Base-by-base conservation (phyloP, 1,284 basidiomycete genomes). In the Cryptococcus wingfieldii region DNA sequence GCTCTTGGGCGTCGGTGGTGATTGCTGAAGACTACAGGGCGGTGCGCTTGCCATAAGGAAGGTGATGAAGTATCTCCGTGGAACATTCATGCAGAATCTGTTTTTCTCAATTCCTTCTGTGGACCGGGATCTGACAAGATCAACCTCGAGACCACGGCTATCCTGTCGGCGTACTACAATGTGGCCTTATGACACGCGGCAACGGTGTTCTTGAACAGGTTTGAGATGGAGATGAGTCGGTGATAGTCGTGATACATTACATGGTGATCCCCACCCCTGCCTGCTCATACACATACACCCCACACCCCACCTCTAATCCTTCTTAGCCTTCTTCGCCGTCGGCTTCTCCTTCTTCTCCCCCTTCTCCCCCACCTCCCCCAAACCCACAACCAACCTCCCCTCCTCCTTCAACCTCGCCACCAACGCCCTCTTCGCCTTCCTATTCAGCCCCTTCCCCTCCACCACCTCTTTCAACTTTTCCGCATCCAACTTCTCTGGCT, bases 361-460 rank as follows among this genome's bases (percentile, higher is more conserved):
- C 27, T 23, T 45, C 53, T 39, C 38, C 13, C 43, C 55, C 13
- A 18, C 5, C 25, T 42, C 42, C 19, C 28, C n/a, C 19, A 53
- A 51, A 13, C 31, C 19, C 34, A 55, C 45, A 13, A 27, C 38
- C 13, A 48, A 41, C 28, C 39, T 50, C 16, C 45, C 46, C 16
- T 55, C 48, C 39, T n/a, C 25, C 50, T 38, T 60, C 49, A 46
- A 47, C 49, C 44, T 45, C 13, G 31, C 37, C 42, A 42, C 51
- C 19, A 63, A 45, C 49, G 60, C 52, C 46, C 62, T 50, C 41
- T 58, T 58, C 6, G 58, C 59, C 39, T 58, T 51, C 50, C 62
- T 57, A 50, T 65, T 63, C 46, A 61, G 18, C 27, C 39, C n/a
- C 53, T 9, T 25, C 53, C 5, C 31, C 47, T 34, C 37, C 47